phyloP scores from a whole-genome alignment of 257 asterid genomes.

The Catharanthus roseus region DNA sequence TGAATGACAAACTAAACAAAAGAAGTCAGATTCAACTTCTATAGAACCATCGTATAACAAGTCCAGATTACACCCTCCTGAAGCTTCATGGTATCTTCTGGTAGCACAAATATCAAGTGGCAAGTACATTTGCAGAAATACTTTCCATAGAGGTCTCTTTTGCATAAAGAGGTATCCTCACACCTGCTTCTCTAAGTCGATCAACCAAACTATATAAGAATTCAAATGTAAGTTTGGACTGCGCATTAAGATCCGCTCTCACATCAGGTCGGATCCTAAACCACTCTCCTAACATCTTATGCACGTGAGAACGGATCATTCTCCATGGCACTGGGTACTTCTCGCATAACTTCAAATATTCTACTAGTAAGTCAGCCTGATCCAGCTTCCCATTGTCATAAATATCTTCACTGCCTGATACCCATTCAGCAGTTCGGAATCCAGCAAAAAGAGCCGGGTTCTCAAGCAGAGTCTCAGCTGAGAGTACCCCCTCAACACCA shows the following conservation, averaged over 20 bases:
- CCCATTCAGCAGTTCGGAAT: constrained; percentile 72
- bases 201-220: constrained; percentile 63
- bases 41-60: background rate
- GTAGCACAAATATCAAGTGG: constrained; percentile 16
- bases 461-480: constrained; percentile 92
- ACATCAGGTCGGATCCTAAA: constrained; percentile 66
- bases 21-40: no score
- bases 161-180: constrained; percentile 58
- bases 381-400: constrained; percentile 50
- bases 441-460: constrained; percentile 96
- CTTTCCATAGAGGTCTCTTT: constrained; percentile 24
- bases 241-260: constrained; percentile 68
- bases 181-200: constrained; percentile 62
- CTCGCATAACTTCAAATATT: constrained; percentile 76
- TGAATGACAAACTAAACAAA: background rate
- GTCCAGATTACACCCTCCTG: background rate
- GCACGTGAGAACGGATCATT: constrained; percentile 90
- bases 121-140: constrained; percentile 25
- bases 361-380: constrained; percentile 65
- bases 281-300: constrained; percentile 92
- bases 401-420: constrained; percentile 25
- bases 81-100: background rate
- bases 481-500: constrained; percentile 74
- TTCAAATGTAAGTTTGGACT: constrained; percentile 65
- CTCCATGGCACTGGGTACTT: constrained; percentile 93